Evolutionary conservation across 768 basidiomycete genomes (phyloP).

Genomic region (Podaxis pistillaris): DNA sequence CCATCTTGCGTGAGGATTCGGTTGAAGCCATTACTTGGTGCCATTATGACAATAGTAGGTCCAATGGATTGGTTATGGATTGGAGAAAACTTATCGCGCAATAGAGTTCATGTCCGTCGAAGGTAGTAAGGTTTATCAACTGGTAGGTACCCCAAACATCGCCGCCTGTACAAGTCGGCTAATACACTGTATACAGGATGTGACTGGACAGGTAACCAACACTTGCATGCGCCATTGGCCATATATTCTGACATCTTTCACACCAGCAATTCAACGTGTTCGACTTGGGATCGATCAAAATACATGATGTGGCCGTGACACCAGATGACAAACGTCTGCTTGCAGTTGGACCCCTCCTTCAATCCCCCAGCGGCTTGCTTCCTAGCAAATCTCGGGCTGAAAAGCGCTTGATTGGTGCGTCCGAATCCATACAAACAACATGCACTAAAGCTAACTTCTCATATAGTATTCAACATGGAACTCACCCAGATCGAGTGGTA

Average conservation of each 20-base stretch:
- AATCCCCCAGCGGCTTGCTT: constrained; percentile 58
- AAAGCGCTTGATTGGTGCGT: constrained; percentile 70
- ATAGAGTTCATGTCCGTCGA: constrained; percentile 73
- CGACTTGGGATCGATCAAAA: constrained; percentile 56
- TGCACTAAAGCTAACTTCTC: neutral
- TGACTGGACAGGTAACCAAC: constrained; percentile 49
- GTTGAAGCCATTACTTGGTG: constrained; percentile 72
- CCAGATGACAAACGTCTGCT: constrained; percentile 63
- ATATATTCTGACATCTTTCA: neutral
- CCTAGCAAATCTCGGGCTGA: constrained; percentile 70
- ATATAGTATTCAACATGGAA: constrained; percentile 63
- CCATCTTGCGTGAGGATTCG: constrained; percentile 52
- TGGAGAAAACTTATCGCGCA: constrained; percentile 1
- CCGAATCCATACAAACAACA: constrained; percentile 19
- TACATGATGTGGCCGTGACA: constrained; percentile 72
- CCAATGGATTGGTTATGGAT: neutral
- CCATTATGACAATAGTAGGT: constrained; percentile 56
- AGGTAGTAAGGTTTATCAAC: constrained; percentile 54
- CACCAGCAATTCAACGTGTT: constrained; percentile 53
- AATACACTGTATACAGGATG: constrained; percentile 37
- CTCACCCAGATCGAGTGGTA: constrained; percentile 69
- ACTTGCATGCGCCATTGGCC: neutral
- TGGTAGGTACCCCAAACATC: constrained; percentile 37
- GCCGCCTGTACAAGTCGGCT: neutral
- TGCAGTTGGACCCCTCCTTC: constrained; percentile 65